A percentile compares a stretch with the other conserved stretches of the same genome.
Conservation (phyloP, 257 asterid species). For the Voacanga thouarsii region DNA sequence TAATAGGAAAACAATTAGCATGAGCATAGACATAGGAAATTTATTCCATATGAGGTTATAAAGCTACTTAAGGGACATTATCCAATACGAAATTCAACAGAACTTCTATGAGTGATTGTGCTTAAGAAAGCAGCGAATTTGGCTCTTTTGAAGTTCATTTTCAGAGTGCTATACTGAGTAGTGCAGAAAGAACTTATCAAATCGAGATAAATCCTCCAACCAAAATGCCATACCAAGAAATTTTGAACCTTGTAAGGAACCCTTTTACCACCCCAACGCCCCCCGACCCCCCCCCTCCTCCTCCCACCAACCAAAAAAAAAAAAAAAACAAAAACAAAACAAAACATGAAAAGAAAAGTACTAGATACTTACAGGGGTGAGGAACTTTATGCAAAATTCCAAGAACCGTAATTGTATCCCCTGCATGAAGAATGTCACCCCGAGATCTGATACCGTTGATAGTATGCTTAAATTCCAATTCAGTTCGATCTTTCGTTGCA, state of each 20-base stretch:
- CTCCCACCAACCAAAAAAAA: background rate
- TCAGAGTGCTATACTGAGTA: background rate
- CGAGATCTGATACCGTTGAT: constrained; percentile 31
- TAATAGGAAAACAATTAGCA: background rate
- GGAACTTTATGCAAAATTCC: constrained; percentile 54
- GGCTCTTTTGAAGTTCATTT: background rate
- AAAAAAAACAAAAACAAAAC: background rate
- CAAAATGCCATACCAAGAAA: background rate
- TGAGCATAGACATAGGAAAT: background rate
- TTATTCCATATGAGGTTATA: background rate
- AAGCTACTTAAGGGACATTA: background rate
- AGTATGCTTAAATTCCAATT: constrained; percentile 34
- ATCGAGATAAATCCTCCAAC: background rate
- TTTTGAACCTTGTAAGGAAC: background rate
- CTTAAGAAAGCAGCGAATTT: background rate
- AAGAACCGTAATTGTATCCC: constrained; percentile 49
- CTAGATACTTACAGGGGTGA: constrained; percentile 58
- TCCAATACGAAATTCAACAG: background rate
- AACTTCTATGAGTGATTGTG: background rate
- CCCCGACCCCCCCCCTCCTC: too few species aligned
- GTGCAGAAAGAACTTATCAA: background rate
- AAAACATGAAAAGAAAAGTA: background rate
- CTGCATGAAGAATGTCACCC: constrained; percentile 41
- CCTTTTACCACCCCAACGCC: too few species aligned
- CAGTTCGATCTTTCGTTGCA: constrained; percentile 46